Evolutionary conservation across 805 yeast genomes (phyloP), one percentile per base, ranked within the genome.

Genomic region (Priceomyces medius): DNA sequence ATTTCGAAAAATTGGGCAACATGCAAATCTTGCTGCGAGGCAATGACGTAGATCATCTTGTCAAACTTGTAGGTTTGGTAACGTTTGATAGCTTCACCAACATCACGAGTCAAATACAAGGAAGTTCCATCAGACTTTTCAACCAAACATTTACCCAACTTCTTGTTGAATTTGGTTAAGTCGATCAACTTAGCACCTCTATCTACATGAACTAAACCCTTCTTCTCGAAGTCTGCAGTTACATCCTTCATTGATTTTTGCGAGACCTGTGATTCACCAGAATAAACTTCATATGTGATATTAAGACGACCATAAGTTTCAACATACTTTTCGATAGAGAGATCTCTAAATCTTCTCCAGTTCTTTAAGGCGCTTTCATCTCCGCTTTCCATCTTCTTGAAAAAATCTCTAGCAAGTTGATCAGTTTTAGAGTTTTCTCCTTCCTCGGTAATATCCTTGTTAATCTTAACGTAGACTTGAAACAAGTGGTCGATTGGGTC

Each of bases 61-160:
- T 91, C 98, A 61, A 93, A 93, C 43, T 88, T 71, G 71, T 82
- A 86, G 53, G 74, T 77, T 42, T 85, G 81, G 62, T 88, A 76
- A 74, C 99, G 91, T 59, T 85, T 88, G 59, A 84, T 81, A 42
- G 98, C 98, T 56, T 90, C 97, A 55, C 97, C 97, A 44, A 93
- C 85, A 66, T 93, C 99, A 73, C 99, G 83, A 48, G 98, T 90
- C 57, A 93, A 66, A 64, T 93, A 93, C 47, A 93, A 72, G 13
- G 96, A 86, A 18, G 99, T 87, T 62, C 98, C 98, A 62, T 93
- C 99, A 18, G 88, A 81, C 68, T 93, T 95, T 63, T 88, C 88
- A 37, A 93, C 91, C 49, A 93, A 77, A 42, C 88, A 87, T 69
- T 90, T 91, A 50, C 97, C 98, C 46, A 93, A 75, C 63, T 90